Conservation (phyloP, 1,139 yeast species). For the Kazachstania sp. region DNA sequence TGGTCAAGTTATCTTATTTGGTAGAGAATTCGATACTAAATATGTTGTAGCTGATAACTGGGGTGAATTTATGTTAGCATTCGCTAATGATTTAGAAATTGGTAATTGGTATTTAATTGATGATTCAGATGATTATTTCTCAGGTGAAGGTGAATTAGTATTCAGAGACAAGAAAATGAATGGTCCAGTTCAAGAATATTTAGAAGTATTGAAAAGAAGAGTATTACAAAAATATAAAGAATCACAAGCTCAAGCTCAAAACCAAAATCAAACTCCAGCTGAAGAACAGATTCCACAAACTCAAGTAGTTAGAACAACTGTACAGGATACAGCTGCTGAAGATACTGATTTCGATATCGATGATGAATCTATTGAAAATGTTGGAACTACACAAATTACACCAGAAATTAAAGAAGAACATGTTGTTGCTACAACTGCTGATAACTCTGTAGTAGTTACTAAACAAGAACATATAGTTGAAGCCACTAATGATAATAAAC, state of each 20-base stretch:
- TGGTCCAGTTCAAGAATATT: constrained; percentile 47
- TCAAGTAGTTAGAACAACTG: neutral
- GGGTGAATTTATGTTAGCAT: constrained; percentile 72
- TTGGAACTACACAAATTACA: neutral
- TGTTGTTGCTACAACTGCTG: neutral
- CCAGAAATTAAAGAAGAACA: neutral
- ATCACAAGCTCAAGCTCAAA: neutral
- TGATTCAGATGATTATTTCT: constrained; percentile 45
- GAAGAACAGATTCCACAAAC: neutral
- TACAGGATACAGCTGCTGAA: neutral
- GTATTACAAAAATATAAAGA: constrained; percentile 25
- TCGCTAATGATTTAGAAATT: constrained; percentile 75
- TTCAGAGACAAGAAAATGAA: constrained; percentile 46
- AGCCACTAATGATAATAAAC: neutral
- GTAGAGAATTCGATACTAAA: constrained; percentile 82
- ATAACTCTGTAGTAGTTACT: neutral
- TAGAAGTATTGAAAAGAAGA: constrained; percentile 52
- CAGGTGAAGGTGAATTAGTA: constrained; percentile 68
- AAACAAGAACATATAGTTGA: neutral
- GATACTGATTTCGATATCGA: constrained; percentile 7
- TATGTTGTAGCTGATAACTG: constrained; percentile 69
- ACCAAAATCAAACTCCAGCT: neutral
- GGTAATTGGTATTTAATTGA: constrained; percentile 65
- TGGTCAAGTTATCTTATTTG: constrained; percentile 85
- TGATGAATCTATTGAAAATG: constrained; percentile 2